phyloP scores from a whole-genome alignment of 73 alveolate species.

The Paraurostyla sp. region DNA sequence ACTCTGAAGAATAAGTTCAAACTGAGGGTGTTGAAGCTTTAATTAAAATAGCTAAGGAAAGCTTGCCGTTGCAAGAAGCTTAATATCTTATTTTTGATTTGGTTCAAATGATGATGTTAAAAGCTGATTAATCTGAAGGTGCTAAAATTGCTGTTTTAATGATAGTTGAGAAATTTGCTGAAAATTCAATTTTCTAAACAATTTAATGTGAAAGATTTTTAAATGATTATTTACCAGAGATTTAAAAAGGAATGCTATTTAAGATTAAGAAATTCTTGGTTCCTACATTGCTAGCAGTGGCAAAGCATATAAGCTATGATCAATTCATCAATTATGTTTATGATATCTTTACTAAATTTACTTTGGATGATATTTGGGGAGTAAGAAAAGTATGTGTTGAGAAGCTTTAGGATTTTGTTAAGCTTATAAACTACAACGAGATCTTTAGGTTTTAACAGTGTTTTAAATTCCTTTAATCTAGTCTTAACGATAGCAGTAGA shows the following conservation, averaged over 20 bases:
- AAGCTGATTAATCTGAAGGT: slow-evolving; percentile 2
- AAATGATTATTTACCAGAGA: slow-evolving; percentile 21
- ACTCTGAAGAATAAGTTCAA: slow-evolving; percentile 60
- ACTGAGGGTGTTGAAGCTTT: slow-evolving; percentile 62
- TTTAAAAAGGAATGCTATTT: slow-evolving; percentile 59
- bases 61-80: neutral
- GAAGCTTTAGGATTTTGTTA: slow-evolving; percentile 37
- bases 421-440: neutral
- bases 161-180: slow-evolving; percentile 64
- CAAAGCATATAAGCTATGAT: slow-evolving; percentile 9
- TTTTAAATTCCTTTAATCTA: neutral
- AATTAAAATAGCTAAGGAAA: slow-evolving; percentile 15
- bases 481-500: slow-evolving; percentile 50
- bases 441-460: neutral
- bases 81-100: slow-evolving; percentile 21
- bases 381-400: slow-evolving; percentile 67
- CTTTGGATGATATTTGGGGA: slow-evolving; percentile 67
- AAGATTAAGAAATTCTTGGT: slow-evolving; percentile 55
- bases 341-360: slow-evolving; percentile 15
- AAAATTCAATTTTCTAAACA: neutral
- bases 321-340: slow-evolving; percentile 4
- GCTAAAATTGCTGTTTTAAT: slow-evolving; percentile 54
- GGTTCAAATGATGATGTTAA: slow-evolving; percentile 4
- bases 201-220: slow-evolving; percentile 12
- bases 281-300: slow-evolving; percentile 12